Evolutionary conservation across 164 flowering plant species (phyloP).

Genomic region (Echeveria elegans): DNA sequence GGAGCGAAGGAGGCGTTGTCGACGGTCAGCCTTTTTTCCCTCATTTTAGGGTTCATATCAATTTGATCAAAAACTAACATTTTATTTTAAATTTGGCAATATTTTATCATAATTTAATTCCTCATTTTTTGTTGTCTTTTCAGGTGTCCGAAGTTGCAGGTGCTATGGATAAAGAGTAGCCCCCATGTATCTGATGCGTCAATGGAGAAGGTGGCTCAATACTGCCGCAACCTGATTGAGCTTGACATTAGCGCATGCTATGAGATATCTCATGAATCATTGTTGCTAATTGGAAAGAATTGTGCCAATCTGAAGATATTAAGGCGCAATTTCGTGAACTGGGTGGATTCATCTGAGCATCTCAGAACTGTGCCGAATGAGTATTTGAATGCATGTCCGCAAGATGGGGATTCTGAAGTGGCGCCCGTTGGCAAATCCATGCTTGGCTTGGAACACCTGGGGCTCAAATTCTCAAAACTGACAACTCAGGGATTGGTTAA

Average conservation of each 20-base stretch:
- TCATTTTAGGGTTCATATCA: too few relatives aligned
- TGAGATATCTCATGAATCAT: conserved; percentile 60
- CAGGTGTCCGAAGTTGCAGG: conserved; percentile 75
- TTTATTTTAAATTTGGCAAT: too few relatives aligned
- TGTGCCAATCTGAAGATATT: conserved; percentile 53
- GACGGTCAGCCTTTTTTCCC: too few relatives aligned
- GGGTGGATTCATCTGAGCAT: conserved; percentile 72
- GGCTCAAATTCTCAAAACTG: conserved; percentile 64
- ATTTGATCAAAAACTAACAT: too few relatives aligned
- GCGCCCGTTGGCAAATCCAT: conserved; percentile 54
- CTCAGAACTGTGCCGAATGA: conserved; percentile 59
- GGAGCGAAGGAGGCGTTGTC: too few relatives aligned
- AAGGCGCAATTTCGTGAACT: conserved; percentile 63
- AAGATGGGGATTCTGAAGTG: conserved; percentile 72
- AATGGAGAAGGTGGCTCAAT: conserved; percentile 41
- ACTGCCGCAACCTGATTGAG: conserved; percentile 50
- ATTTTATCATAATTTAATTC: too few relatives aligned
- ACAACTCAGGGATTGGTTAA: conserved; percentile 47
- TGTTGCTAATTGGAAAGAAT: conserved; percentile 46
- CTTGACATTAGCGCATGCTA: conserved; percentile 81
- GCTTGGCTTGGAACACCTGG: conserved; percentile 61
- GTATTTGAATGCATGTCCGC: conserved; percentile 67
- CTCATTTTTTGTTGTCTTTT: conserved; percentile 13
- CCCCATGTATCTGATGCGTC: conserved; percentile 58
- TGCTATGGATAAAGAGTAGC: conserved; percentile 67